A percentile compares a stretch with the other conserved stretches of the same genome.
Evolutionary conservation across 2,329 filamentous ascomycete species (phyloP).

Genomic region (Tolypocladium nubicola): DNA sequence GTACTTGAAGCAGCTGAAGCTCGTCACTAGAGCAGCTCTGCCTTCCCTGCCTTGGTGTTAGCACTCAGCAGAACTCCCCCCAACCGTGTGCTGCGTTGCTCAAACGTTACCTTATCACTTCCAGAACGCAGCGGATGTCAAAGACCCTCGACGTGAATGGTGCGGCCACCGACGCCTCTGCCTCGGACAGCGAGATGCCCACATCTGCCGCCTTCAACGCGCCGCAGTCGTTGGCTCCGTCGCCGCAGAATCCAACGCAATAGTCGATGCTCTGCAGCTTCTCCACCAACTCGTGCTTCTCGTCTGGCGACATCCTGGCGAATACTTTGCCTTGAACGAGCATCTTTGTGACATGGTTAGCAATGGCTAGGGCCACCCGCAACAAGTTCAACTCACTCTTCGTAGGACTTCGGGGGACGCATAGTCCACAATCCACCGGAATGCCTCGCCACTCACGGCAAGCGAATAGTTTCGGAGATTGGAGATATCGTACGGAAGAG

Average conservation of each 20-base stretch:
- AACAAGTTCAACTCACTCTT: constrained; percentile 33
- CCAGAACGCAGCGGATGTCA: constrained; percentile 89
- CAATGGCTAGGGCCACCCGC: background rate
- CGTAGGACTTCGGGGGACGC: constrained; percentile 70
- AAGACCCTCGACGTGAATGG: constrained; percentile 94
- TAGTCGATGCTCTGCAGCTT: constrained; percentile 96
- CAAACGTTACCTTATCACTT: constrained; percentile 62
- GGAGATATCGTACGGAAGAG: constrained; percentile 73
- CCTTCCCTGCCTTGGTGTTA: constrained; percentile 55
- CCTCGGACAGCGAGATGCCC: constrained; percentile 92
- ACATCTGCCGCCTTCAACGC: constrained; percentile 96
- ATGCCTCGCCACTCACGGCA: constrained; percentile 85
- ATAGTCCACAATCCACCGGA: constrained; percentile 93
- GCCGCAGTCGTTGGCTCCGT: constrained; percentile 95
- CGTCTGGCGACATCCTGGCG: constrained; percentile 96
- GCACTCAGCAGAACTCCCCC: background rate
- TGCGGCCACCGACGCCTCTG: constrained; percentile 94
- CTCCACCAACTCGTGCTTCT: constrained; percentile 95
- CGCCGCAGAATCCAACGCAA: constrained; percentile 90
- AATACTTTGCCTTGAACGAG: constrained; percentile 88
- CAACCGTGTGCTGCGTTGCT: no score
- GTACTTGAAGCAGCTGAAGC: constrained; percentile 99
- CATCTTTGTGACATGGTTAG: constrained; percentile 44
- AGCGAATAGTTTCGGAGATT: constrained; percentile 79
- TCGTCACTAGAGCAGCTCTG: constrained; percentile 89